A percentile compares a stretch with the other conserved stretches of the same genome.
phyloP scores from a whole-genome alignment of 2,329 filamentous ascomycete genomes.

The Aspergillus cejpii region DNA sequence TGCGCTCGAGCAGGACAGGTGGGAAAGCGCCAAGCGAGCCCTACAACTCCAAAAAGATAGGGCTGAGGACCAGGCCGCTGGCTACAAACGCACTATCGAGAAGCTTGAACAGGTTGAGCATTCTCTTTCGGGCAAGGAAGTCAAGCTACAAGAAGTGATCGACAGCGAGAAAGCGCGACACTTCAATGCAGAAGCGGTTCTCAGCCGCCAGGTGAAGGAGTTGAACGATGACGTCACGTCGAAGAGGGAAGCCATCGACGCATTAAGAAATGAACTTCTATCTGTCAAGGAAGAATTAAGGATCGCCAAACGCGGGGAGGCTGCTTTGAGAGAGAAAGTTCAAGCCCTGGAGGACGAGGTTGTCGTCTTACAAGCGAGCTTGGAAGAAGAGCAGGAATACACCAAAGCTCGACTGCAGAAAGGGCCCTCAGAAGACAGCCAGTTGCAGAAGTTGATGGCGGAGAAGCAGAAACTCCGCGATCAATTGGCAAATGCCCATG shows the following conservation, averaged over 20 bases:
- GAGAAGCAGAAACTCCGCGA: slow-evolving; percentile 61
- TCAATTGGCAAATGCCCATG: slow-evolving; percentile 52
- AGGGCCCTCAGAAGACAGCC: slow-evolving; percentile 54
- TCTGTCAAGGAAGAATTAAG: slow-evolving; percentile 62
- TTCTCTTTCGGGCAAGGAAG: slow-evolving; percentile 60
- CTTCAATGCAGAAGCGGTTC: slow-evolving; percentile 60
- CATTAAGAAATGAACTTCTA: slow-evolving; percentile 60
- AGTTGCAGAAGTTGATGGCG: slow-evolving; percentile 50
- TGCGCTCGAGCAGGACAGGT: slow-evolving; percentile 64
- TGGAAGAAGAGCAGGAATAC: slow-evolving; percentile 60
- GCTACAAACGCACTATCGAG: slow-evolving; percentile 65
- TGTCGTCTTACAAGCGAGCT: slow-evolving; percentile 61
- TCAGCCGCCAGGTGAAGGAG: slow-evolving; percentile 67
- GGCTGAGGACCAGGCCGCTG: slow-evolving; percentile 60
- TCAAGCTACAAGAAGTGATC: slow-evolving; percentile 60
- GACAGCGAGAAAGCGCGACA: slow-evolving; percentile 67
- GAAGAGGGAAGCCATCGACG: slow-evolving; percentile 59
- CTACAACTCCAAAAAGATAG: slow-evolving; percentile 60
- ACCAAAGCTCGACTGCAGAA: slow-evolving; percentile 52
- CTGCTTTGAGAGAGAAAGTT: slow-evolving; percentile 57
- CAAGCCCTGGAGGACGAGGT: slow-evolving; percentile 67
- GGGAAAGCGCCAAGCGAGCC: slow-evolving; percentile 60
- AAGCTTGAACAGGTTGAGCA: slow-evolving; percentile 62
- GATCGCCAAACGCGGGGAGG: slow-evolving; percentile 58
- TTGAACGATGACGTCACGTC: slow-evolving; percentile 64